A percentile compares a stretch with the other conserved stretches of the same genome.
phyloP scores from a whole-genome alignment of 108 stramenopile species.

The Pseudonitzschia pungens region DNA sequence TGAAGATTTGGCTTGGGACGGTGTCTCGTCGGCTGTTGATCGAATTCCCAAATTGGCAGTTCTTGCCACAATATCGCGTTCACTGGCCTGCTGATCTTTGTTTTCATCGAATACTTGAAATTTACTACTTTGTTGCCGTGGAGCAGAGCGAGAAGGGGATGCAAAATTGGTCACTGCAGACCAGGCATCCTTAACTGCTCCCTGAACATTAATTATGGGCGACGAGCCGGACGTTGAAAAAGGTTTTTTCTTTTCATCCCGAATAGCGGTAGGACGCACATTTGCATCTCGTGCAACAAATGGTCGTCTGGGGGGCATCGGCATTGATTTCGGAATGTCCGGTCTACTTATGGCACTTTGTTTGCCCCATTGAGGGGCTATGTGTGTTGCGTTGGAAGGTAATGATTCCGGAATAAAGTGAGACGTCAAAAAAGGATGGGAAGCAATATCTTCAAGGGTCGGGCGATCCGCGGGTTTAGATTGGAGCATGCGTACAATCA shows the following conservation, averaged over 20 bases:
- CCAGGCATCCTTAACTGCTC: constrained; percentile 22
- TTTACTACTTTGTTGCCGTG: neutral
- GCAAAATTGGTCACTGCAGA: constrained; percentile 16
- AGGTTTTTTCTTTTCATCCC: constrained; percentile 5
- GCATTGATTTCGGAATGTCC: constrained; percentile 17
- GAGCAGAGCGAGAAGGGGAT: constrained; percentile 6
- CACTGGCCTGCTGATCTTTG: constrained; percentile 1
- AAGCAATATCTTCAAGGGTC: constrained; percentile 61
- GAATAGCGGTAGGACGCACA: neutral
- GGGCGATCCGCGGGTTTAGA: constrained; percentile 86
- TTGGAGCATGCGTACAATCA: constrained; percentile 91
- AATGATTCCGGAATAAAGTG: constrained; percentile 56
- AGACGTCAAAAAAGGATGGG: constrained; percentile 84
- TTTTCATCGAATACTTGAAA: constrained; percentile 47
- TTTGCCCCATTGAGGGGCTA: constrained; percentile 65
- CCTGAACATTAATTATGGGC: constrained; percentile 24
- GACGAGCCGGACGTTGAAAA: neutral
- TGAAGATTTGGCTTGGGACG: neutral
- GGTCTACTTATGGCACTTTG: constrained; percentile 9
- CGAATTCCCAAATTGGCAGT: constrained; percentile 34
- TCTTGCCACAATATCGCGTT: constrained; percentile 26
- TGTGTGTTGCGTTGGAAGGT: constrained; percentile 53
- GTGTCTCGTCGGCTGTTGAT: neutral
- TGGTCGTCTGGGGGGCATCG: constrained; percentile 25
- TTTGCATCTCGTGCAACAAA: constrained; percentile 38